Conservation (phyloP, 2,329 filamentous ascomycete genomes). For the Pestalotiopsis fici region DNA sequence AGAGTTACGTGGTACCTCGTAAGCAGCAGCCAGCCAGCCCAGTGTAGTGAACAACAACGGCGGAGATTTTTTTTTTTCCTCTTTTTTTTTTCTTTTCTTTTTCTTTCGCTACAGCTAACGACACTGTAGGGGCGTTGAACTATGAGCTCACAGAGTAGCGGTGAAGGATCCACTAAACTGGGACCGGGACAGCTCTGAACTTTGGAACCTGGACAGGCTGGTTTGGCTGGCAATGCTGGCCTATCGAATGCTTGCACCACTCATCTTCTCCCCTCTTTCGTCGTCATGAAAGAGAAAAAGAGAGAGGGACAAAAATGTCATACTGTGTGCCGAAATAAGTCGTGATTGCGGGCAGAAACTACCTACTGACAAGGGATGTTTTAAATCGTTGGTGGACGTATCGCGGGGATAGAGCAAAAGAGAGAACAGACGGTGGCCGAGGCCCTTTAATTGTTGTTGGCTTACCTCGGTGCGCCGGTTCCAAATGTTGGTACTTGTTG, state of each 20-base stretch:
- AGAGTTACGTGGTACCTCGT: conserved; percentile 10
- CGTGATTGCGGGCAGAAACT: neutral
- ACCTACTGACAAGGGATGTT: neutral
- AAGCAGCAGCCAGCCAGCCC: neutral
- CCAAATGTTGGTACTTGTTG: no score
- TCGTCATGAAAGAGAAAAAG: neutral
- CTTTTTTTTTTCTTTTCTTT: neutral
- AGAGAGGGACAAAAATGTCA: neutral
- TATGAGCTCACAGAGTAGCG: conserved; percentile 10
- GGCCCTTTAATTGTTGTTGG: neutral
- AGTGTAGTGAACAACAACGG: no score
- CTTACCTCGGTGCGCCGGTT: neutral
- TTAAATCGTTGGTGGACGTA: neutral
- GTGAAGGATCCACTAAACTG: conserved; percentile 11
- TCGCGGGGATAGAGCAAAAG: neutral
- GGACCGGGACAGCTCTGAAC: neutral
- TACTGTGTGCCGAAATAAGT: neutral
- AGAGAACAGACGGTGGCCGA: neutral
- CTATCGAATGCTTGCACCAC: neutral
- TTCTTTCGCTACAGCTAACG: neutral
- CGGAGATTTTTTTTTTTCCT: conserved; percentile 5
- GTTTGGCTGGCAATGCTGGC: neutral
- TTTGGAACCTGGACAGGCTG: neutral
- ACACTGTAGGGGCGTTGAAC: neutral
- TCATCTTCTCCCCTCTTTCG: neutral